Conservation (phyloP, 2,329 filamentous ascomycete genomes). For the Gaeumannomyces tritici region DNA sequence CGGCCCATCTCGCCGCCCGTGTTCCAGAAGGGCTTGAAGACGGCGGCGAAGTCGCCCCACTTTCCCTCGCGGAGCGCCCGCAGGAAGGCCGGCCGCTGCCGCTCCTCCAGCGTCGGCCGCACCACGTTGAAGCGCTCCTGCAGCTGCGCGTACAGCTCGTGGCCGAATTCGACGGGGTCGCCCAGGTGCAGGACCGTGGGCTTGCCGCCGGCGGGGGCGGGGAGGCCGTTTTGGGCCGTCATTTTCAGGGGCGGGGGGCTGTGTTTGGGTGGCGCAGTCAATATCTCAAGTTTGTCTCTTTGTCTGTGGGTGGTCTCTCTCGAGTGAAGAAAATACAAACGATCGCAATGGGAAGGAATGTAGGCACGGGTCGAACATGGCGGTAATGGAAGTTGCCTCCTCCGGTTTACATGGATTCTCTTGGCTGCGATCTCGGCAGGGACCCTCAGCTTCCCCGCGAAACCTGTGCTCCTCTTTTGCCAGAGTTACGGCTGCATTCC, state of each 20-base stretch:
- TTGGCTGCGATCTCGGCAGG: neutral
- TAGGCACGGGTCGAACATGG: too few species aligned
- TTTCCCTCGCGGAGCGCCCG: slow-evolving; percentile 23
- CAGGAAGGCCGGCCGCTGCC: slow-evolving; percentile 26
- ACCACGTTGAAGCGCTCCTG: slow-evolving; percentile 20
- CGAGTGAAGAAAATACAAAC: too few species aligned
- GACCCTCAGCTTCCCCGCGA: neutral
- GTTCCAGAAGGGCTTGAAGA: slow-evolving; percentile 13
- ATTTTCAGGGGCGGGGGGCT: too few species aligned
- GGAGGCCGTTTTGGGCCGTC: neutral
- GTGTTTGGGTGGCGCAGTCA: too few species aligned
- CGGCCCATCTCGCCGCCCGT: slow-evolving; percentile 14
- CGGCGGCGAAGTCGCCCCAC: slow-evolving; percentile 28
- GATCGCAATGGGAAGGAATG: too few species aligned
- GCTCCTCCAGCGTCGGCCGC: slow-evolving; percentile 24
- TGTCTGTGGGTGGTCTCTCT: too few species aligned
- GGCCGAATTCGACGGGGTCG: slow-evolving; percentile 20
- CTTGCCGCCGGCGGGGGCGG: neutral
- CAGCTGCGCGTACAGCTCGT: slow-evolving; percentile 19
- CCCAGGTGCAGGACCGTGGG: slow-evolving; percentile 22
- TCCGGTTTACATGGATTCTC: neutral
- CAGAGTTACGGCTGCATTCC: neutral
- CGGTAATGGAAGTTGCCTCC: too few species aligned
- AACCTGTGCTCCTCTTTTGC: neutral
- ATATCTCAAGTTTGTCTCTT: too few species aligned